Evolutionary conservation across 306 rosid species (phyloP), one percentile per base, ranked within the genome.

Genomic region (Psophocarpus tetragonolobus): DNA sequence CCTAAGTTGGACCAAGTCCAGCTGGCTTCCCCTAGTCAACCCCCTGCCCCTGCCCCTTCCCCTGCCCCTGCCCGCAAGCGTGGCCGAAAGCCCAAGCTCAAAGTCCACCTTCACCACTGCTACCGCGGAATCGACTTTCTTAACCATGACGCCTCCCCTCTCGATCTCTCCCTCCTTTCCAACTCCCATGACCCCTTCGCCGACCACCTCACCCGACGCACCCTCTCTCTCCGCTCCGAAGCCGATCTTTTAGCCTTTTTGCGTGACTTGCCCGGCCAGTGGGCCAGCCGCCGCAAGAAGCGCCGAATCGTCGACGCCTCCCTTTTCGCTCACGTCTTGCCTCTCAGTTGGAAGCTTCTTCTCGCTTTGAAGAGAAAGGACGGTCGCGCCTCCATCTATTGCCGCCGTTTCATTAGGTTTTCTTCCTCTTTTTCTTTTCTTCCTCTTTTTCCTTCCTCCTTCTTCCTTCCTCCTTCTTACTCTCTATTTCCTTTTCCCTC

Each of bases 221-320:
- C 94, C 6, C 82, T 62, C 36, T 96, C 93, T 9, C 41, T 93
- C 87, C 78, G 66, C 79, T 74, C 53, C 12, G 97, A 93, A 42
- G 97, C 85, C 64, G 85, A 83, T 79, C 56, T 93, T 68, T 86
- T 93, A 71, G 96, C 87, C 32, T 93, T 91, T 80, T 80, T 91
- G 89, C 89, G 94, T 77, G 90, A 87, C n/a, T 82, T 93, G 81
- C 88, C 61, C 5, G 97, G 97, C 17, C 88, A 91, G 29, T 93
- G 97, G 97, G 97, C 92, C 0, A 93, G 97, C 62, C 81, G 97
- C 79, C 82, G 97, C 84, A 93, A 82, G 88, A 91, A 83, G 90
- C 87, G 97, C 58, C 87, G 87, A 87, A 87, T 93, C 21, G 97
- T 93, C 4, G 96, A 91, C 2, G 94, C 97, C 0, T 73, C 48